A percentile compares a stretch with the other conserved stretches of the same genome.
These are phyloP conservation scores for Aspergillus amoenus DNA, from an alignment of 2,329 filamentous ascomycete species.

Conservation along the genomic window DNA sequence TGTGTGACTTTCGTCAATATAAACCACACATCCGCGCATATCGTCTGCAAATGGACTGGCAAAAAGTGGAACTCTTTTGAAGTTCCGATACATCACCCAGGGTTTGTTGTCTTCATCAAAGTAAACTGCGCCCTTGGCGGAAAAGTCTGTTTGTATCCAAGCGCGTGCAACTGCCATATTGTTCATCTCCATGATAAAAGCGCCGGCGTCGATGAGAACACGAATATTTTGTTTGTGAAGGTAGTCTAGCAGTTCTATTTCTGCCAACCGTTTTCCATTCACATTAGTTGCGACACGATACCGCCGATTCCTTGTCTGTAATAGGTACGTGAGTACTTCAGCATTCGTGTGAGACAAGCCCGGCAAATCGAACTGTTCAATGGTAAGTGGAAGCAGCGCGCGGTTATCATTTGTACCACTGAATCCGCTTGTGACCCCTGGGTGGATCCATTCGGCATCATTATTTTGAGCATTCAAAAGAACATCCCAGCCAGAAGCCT, in stretches of 20 bases:
- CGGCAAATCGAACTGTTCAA: slow-evolving; percentile 61
- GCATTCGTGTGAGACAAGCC: slow-evolving; percentile 61
- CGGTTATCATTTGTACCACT: slow-evolving; percentile 70
- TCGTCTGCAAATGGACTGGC: slow-evolving; percentile 57
- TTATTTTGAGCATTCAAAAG: slow-evolving; percentile 41
- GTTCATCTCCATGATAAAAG: slow-evolving; percentile 62
- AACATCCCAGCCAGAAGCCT: slow-evolving; percentile 68
- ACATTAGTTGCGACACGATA: slow-evolving; percentile 43
- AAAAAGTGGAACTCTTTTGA: slow-evolving; percentile 46
- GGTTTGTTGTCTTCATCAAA: slow-evolving; percentile 51
- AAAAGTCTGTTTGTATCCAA: slow-evolving; percentile 52
- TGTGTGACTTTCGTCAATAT: slow-evolving; percentile 62
- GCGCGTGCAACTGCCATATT: slow-evolving; percentile 51
- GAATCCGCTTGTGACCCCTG: slow-evolving; percentile 63
- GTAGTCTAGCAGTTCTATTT: slow-evolving; percentile 45
- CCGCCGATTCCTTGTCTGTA: slow-evolving; percentile 51
- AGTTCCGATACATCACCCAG: slow-evolving; percentile 45
- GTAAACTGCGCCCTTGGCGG: slow-evolving; percentile 53
- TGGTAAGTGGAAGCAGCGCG: slow-evolving; percentile 59
- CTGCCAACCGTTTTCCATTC: slow-evolving; percentile 42
- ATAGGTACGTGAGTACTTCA: slow-evolving; percentile 59
- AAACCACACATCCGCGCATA: slow-evolving; percentile 55
- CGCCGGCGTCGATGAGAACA: slow-evolving; percentile 64
- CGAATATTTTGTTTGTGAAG: slow-evolving; percentile 44
- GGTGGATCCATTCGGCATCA: slow-evolving; percentile 12